These are phyloP conservation scores for Colletotrichum lentis DNA, from an alignment of 2,329 filamentous ascomycete species.

Conservation along the genomic window DNA sequence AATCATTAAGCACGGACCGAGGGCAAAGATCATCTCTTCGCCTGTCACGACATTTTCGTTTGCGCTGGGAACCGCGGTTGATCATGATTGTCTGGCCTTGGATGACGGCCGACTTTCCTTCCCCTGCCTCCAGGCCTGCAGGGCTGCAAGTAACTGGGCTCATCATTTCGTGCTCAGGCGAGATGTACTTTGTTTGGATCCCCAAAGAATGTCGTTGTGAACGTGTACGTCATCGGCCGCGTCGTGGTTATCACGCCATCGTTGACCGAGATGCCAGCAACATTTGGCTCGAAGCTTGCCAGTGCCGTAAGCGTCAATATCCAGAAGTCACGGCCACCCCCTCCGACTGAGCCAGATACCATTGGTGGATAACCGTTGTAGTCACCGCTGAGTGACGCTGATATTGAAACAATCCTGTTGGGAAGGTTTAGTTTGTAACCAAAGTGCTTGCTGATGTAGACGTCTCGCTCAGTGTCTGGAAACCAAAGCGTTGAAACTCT, in stretches of 20 bases:
- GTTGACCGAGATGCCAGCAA: slow-evolving; percentile 2
- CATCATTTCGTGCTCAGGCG: slow-evolving; percentile 53
- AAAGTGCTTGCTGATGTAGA: slow-evolving; percentile 1
- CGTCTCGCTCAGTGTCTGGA: background rate
- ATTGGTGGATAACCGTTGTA: background rate
- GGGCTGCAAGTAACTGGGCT: slow-evolving; percentile 43
- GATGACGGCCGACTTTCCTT: slow-evolving; percentile 40
- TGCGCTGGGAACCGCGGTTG: slow-evolving; percentile 45
- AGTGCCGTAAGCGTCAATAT: background rate
- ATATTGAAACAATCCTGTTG: slow-evolving; percentile 8
- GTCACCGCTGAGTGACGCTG: slow-evolving; percentile 7
- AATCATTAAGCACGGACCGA: slow-evolving; percentile 53
- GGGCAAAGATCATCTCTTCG: slow-evolving; percentile 57
- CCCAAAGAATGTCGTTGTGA: slow-evolving; percentile 59
- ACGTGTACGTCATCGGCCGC: slow-evolving; percentile 58
- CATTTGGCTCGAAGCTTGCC: background rate
- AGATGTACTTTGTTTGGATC: slow-evolving; percentile 56
- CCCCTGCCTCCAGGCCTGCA: background rate
- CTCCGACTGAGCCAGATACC: background rate
- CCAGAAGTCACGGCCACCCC: background rate
- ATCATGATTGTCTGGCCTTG: slow-evolving; percentile 49
- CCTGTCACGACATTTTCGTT: slow-evolving; percentile 58
- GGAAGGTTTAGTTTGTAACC: background rate
- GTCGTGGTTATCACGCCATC: slow-evolving; percentile 41
- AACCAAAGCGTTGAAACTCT: background rate